phyloP scores from a whole-genome alignment of 805 yeast genomes.

The Candida taoyuanica region DNA sequence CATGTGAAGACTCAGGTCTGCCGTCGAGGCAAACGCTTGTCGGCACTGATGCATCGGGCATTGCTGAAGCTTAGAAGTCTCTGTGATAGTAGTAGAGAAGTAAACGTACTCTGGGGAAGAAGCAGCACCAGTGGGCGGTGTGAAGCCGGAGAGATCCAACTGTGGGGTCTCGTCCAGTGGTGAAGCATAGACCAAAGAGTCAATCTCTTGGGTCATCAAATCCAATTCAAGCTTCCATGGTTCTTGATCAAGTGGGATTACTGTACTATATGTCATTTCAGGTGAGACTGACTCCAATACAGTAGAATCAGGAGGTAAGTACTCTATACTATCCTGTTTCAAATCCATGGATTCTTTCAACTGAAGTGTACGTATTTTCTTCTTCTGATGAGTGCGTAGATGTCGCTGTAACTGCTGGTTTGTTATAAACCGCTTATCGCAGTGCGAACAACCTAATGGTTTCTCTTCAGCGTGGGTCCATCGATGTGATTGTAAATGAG shows the following conservation, averaged over 20 bases:
- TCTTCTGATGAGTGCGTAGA: conserved; percentile 44
- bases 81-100: not conserved
- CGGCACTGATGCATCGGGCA: conserved; percentile 8
- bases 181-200: conserved; percentile 8
- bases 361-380: not conserved
- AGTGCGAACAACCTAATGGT: conserved; percentile 50
- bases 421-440: conserved; percentile 59
- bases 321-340: not conserved
- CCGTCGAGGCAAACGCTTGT: not conserved
- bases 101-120: conserved; percentile 1
- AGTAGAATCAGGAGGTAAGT: not conserved
- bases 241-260: too few relatives aligned
- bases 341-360: not conserved
- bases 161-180: conserved; percentile 8
- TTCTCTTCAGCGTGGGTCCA: conserved; percentile 59
- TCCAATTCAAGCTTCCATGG: conserved; percentile 6
- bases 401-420: conserved; percentile 57
- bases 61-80: not conserved
- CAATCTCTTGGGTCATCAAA: conserved; percentile 10
- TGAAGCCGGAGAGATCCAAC: conserved; percentile 2
- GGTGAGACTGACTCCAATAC: too few relatives aligned
- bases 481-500: conserved; percentile 72
- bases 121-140: not conserved
- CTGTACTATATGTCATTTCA: too few relatives aligned
- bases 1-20: conserved; percentile 10